Percentiles rank a stretch among this genome's conserved stretches.
phyloP scores from a whole-genome alignment of 2,329 filamentous ascomycete genomes.

The Chalaropsis thielavioides region DNA sequence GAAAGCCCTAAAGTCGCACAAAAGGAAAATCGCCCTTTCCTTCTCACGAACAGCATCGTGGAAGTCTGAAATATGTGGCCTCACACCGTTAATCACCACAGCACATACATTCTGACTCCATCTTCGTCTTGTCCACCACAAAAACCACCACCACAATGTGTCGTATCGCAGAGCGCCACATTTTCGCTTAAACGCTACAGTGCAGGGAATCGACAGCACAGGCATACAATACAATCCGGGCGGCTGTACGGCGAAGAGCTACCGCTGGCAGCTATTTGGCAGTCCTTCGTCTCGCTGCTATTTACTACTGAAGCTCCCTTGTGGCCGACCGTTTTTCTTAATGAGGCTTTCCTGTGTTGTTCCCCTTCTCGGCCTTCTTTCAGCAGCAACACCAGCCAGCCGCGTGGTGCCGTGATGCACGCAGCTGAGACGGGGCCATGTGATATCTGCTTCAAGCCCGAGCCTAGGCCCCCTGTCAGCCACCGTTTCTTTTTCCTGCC shows the following conservation, averaged over 20 bases:
- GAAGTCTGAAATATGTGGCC: no score
- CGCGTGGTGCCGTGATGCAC: neutral
- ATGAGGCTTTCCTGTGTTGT: no score
- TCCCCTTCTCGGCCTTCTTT: no score
- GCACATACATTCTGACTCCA: neutral
- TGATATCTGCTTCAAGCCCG: neutral
- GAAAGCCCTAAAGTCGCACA: no score
- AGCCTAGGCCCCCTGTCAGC: neutral
- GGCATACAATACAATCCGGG: neutral
- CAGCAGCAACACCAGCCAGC: no score
- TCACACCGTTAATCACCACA: no score
- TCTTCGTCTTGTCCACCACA: neutral
- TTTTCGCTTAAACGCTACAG: neutral
- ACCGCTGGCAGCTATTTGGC: no score
- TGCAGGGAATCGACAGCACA: neutral
- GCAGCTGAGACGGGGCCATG: neutral
- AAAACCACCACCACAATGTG: neutral
- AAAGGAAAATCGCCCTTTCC: no score
- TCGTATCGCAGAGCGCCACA: neutral
- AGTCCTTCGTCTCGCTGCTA: no score
- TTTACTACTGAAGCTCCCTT: no score
- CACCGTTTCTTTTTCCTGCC: neutral
- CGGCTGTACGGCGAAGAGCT: neutral
- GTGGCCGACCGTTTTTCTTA: no score
- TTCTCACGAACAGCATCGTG: no score